These are phyloP conservation scores for Linnemannia exigua DNA, from an alignment of 192 early-diverging fungal species.

Conservation along the genomic window DNA sequence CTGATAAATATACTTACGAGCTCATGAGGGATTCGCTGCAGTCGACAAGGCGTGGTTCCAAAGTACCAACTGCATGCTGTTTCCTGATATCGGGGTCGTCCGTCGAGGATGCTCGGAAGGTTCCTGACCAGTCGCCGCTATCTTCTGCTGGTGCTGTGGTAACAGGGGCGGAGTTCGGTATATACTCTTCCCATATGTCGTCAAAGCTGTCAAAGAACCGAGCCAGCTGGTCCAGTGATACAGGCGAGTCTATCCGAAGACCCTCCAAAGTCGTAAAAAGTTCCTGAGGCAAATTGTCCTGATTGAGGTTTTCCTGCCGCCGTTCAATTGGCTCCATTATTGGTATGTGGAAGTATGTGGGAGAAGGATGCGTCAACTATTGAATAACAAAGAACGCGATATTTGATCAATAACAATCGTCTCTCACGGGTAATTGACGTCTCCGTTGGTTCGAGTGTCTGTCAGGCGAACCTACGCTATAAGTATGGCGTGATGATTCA, in stretches of 20 bases:
- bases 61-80: background rate
- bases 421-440: background rate
- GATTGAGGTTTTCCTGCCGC: background rate
- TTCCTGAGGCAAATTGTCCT: background rate
- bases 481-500: background rate
- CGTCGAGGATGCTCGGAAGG: background rate
- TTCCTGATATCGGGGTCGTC: background rate
- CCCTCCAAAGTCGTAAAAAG: background rate
- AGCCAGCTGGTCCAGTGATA: background rate
- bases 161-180: background rate
- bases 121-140: background rate
- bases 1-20: background rate
- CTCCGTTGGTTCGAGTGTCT: background rate
- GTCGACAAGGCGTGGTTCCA: background rate
- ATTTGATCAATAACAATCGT: background rate
- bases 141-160: background rate
- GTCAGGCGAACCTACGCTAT: background rate
- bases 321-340: background rate
- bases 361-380: background rate
- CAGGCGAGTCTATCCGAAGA: background rate
- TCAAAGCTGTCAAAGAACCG: background rate
- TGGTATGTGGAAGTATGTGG: background rate
- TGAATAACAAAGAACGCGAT: background rate
- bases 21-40: background rate
- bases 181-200: background rate